These are phyloP conservation scores for Plasmodium inui DNA, from an alignment of 169 alveolate species.

Conservation along the genomic window DNA sequence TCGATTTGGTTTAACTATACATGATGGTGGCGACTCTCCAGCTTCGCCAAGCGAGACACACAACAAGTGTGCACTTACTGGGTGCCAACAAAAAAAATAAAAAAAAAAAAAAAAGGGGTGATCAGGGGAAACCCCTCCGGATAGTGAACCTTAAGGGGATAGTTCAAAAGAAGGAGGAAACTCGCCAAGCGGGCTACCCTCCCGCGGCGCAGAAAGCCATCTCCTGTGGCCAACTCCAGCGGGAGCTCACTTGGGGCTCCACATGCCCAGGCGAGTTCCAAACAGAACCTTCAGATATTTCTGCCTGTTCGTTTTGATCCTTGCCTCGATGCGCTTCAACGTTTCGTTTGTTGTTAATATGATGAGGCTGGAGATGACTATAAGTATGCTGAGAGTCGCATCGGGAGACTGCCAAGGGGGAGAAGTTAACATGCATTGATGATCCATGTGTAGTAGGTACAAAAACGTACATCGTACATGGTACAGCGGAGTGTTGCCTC, in stretches of 20 bases:
- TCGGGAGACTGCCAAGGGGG: slow-evolving; percentile 18
- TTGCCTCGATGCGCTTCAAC: slow-evolving; percentile 51
- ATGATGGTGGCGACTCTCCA: too few relatives aligned
- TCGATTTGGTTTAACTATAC: too few relatives aligned
- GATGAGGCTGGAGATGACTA: not conserved
- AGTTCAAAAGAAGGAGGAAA: not conserved
- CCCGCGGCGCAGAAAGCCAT: not conserved
- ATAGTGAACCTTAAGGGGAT: not conserved
- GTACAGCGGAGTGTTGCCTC: not conserved
- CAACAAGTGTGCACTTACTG: not conserved
- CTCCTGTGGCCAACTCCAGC: not conserved
- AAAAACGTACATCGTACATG: too few relatives aligned
- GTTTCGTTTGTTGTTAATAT: slow-evolving; percentile 41
- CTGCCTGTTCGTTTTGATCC: slow-evolving; percentile 48
- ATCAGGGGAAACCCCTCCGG: too few relatives aligned
- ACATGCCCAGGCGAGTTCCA: slow-evolving; percentile 78
- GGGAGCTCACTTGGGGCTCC: slow-evolving; percentile 73
- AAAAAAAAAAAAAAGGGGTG: too few relatives aligned
- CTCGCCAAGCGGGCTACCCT: not conserved
- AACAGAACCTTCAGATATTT: slow-evolving; percentile 74
- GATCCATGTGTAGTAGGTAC: not conserved
- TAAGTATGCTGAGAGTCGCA: slow-evolving; percentile 12
- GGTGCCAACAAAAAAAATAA: not conserved
- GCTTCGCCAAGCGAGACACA: not conserved
- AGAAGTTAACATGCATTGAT: not conserved